Base-by-base conservation (phyloP, 106 monocot species). In the Apostasia ramifera region DNA sequence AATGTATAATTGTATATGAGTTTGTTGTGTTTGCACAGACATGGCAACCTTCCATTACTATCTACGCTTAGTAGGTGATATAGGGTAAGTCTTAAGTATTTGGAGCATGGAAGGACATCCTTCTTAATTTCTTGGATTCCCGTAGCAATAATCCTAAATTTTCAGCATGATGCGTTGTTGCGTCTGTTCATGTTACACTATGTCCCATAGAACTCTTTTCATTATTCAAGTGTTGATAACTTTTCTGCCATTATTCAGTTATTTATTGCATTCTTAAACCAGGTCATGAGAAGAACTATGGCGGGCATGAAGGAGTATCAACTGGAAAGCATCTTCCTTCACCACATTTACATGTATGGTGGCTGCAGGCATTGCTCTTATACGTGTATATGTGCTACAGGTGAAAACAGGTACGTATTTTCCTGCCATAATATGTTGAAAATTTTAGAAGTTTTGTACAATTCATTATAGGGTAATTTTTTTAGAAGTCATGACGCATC, bases 311-410 rank as follows among this genome's bases (percentile, higher is more conserved):
- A 92, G 69, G 97, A 97, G 70, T 97, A 97, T 82, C 97, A 97
- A 53, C 61, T 97, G 76, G 97, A 97, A 76, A 97, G 97, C 79
- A 85, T 81, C 55, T 97, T 97, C 69, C 89, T 97, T 67, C 97
- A 97, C 74, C 97, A 97, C 78, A 70, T 78, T 69, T 97, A 97
- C 74, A 97, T 90, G 92, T 81, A 97, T 85, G 97, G 97, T 69
- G 92, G 92, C 63, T 97, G 97, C 70, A 80, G 97, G 71, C 89
- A 92, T 80, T 84, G 89, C 73, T 92, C 97, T 13, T 97, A 97
- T 66, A 97, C 97, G 44, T 97, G 97, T 70, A 92, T 97, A 77
- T 92, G 97, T 81, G 97, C 97, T 57, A 92, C 97, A 63, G 97
- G 97, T 58, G 84, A 89, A 75, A 97, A 92, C 79, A 92, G 92